phyloP scores from a whole-genome alignment of 2,329 filamentous ascomycete genomes.

The Penicillium sp. region DNA sequence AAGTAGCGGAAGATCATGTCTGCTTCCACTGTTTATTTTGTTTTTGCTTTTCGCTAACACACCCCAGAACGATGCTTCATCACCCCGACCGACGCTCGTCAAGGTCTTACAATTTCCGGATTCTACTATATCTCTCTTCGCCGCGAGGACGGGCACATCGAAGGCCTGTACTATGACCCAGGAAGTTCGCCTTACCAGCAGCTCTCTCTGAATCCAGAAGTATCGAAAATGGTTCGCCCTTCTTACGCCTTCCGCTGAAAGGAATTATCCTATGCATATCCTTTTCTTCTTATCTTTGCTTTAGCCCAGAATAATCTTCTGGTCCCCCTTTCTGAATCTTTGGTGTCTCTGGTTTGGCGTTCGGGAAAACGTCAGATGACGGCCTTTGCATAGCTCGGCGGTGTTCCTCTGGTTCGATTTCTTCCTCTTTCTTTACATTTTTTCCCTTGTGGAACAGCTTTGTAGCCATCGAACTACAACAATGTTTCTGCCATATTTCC shows the following conservation, averaged over 20 bases:
- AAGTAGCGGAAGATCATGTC: conserved; percentile 10
- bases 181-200: conserved; percentile 52
- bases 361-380: conserved; percentile 1
- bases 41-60: conserved; percentile 14
- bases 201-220: conserved; percentile 45
- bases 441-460: not conserved
- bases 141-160: conserved; percentile 47
- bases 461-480: not conserved
- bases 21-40: not conserved
- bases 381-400: conserved; percentile 14
- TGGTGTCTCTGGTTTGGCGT: conserved; percentile 1
- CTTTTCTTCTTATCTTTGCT: not conserved
- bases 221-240: conserved; percentile 42
- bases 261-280: not conserved
- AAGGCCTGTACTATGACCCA: conserved; percentile 52
- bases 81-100: conserved; percentile 47
- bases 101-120: conserved; percentile 51
- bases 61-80: conserved; percentile 50
- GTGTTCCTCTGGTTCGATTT: not conserved
- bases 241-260: conserved; percentile 44
- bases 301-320: conserved; percentile 13
- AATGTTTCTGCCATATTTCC: not conserved
- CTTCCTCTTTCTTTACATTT: not conserved
- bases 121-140: conserved; percentile 53
- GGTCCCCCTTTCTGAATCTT: not conserved